Base-by-base conservation (phyloP, 2,329 filamentous ascomycete genomes). In the Beauveria rudraprayagi region DNA sequence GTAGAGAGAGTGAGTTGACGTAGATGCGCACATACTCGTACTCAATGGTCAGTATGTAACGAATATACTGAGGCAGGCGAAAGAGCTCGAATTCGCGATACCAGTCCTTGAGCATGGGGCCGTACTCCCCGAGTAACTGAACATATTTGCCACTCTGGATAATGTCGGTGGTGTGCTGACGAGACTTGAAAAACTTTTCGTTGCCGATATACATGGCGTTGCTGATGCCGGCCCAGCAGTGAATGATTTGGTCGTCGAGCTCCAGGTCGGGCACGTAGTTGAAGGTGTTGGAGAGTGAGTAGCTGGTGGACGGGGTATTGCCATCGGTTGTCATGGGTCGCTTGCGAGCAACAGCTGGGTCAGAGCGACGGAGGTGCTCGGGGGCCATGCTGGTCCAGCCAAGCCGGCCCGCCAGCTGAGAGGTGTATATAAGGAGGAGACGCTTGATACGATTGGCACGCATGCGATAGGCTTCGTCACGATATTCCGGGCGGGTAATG, bases 21-120 rank as follows among this genome's bases (percentile, higher is more conserved):
- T 97, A 97, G 56, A 97, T 89, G 68, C 93, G 85, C 28, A 93
- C 91, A 71, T 97, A 97, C 70, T 97, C 91, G 70, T 94, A 97
- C 76, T 99, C 94, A 66, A 97, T 97, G 8, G 86, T 88, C 34
- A 99, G 79, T 62, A 97, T 92, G 70, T 92, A 86, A 34, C 83
- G 77, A 65, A 86, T 87, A 64, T 82, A 88, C 24, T 78, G 82
- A 2, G 86, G 86, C 57, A 89, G 79, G 61, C 84, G 82, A 68
- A 90, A 88, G n/a, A 84, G 81, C 67, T 96, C 89, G 70, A 97
- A 92, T 63, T 92, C 89, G 47, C 81, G 82, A 75, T 85, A 88
- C 90, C 93, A 97, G 48, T 89, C 83, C 17, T 79, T 80, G 40
- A 97, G 78, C 64, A 92, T 83, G 0, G 90, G 90, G 66, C 90